Percentiles rank a stretch among this genome's conserved stretches.
These are phyloP conservation scores for Globisporangium camurandrum DNA, from an alignment of 352 stramenopile genomes.

Conservation along the genomic window DNA sequence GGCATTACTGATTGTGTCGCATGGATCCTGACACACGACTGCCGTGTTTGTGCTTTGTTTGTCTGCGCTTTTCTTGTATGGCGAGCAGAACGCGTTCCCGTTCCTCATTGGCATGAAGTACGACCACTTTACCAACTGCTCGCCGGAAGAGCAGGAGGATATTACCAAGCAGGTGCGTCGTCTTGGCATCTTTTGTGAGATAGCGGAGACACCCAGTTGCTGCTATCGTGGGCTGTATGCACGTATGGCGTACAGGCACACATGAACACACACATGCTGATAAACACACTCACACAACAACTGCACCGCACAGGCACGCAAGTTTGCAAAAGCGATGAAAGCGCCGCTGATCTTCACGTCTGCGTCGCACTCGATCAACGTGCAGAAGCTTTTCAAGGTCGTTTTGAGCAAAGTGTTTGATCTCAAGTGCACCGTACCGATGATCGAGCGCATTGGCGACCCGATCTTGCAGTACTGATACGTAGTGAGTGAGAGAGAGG, in stretches of 20 bases:
- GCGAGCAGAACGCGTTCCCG: conserved; percentile 86
- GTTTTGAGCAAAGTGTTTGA: conserved; percentile 93
- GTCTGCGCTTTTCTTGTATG: neutral
- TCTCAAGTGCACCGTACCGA: conserved; percentile 89
- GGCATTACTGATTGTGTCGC: too few species aligned
- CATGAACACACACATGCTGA: too few species aligned
- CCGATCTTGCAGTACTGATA: conserved; percentile 86
- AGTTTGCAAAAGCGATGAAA: conserved; percentile 94
- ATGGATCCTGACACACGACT: neutral
- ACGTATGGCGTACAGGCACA: neutral
- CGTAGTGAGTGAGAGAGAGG: too few species aligned
- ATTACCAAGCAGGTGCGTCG: conserved; percentile 88
- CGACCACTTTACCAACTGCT: conserved; percentile 89
- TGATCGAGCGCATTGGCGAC: conserved; percentile 89
- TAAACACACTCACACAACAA: too few species aligned
- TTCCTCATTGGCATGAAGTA: conserved; percentile 95
- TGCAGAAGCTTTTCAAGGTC: conserved; percentile 95
- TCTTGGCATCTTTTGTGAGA: neutral
- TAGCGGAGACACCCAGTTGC: neutral
- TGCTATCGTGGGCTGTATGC: neutral
- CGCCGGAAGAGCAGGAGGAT: conserved; percentile 88
- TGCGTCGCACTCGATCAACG: conserved; percentile 92
- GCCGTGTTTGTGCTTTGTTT: neutral
- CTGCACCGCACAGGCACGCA: conserved; percentile 80
- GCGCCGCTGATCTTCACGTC: conserved; percentile 92